These are phyloP conservation scores for Cercophora newfieldiana DNA, from an alignment of 495 filamentous ascomycete genomes.

Conservation along the genomic window DNA sequence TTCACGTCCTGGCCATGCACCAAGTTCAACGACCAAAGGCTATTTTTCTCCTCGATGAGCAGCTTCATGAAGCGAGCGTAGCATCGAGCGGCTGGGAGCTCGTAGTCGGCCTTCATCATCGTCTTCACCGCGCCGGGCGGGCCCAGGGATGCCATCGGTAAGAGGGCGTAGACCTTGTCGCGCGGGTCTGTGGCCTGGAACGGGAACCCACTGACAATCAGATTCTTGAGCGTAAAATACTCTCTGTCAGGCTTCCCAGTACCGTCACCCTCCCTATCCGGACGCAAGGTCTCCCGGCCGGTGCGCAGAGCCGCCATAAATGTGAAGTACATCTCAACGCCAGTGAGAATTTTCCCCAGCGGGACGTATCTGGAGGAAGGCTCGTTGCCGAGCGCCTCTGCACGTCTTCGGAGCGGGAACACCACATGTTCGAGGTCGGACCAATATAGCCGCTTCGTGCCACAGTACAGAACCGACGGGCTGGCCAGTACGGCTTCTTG, in stretches of 20 bases:
- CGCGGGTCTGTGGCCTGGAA: slow-evolving; percentile 16
- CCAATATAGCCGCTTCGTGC: not conserved
- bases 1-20: not conserved
- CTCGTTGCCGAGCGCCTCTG: too few relatives aligned
- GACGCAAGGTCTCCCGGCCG: too few relatives aligned
- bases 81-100: not conserved
- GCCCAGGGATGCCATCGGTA: too few relatives aligned
- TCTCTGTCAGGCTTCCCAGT: not conserved
- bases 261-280: slow-evolving; percentile 15
- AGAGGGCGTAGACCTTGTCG: slow-evolving; percentile 19
- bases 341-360: too few relatives aligned
- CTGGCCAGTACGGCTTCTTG: slow-evolving; percentile 19
- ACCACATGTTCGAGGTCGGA: not conserved
- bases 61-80: slow-evolving; percentile 10
- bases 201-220: slow-evolving; percentile 14
- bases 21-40: not conserved
- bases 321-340: too few relatives aligned
- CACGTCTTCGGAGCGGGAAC: slow-evolving; percentile 11
- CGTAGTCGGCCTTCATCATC: slow-evolving; percentile 12
- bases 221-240: slow-evolving; percentile 14
- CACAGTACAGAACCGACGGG: slow-evolving; percentile 8
- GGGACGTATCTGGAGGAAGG: too few relatives aligned
- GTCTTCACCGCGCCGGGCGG: too few relatives aligned
- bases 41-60: not conserved
- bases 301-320: too few relatives aligned